Evolutionary conservation across 768 basidiomycete species (phyloP).

Genomic region (Naganishia vaughanmartiniae): DNA sequence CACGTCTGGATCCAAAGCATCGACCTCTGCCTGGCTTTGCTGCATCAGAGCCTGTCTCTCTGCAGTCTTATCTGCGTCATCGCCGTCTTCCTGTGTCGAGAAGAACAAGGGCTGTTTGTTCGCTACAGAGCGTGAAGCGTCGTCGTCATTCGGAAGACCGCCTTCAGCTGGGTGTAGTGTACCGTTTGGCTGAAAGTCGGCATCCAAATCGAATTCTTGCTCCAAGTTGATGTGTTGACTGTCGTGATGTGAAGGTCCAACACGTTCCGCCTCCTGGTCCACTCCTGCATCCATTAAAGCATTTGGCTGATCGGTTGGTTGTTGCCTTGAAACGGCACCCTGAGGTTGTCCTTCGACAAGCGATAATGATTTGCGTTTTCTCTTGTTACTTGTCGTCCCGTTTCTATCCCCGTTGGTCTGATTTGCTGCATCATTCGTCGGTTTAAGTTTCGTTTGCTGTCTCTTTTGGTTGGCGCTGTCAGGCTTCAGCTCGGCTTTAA

Average conservation of each 20-base stretch:
- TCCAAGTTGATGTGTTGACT: neutral
- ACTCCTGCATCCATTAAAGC: neutral
- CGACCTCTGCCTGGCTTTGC: conserved; percentile 34
- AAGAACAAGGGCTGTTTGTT: conserved; percentile 5
- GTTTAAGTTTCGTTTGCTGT: conserved; percentile 27
- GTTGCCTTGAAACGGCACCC: neutral
- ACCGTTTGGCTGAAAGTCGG: conserved; percentile 20
- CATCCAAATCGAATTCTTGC: neutral
- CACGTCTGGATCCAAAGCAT: conserved; percentile 29
- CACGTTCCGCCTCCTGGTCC: neutral
- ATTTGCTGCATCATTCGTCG: neutral
- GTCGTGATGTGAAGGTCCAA: neutral
- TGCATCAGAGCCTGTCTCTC: conserved; percentile 16
- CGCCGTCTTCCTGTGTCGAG: conserved; percentile 6
- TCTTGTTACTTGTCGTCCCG: conserved; percentile 1
- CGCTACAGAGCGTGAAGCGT: neutral
- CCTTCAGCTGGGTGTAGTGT: conserved; percentile 5
- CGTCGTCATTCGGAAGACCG: neutral
- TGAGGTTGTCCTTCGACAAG: conserved; percentile 6
- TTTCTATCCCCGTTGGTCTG: neutral
- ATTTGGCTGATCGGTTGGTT: neutral
- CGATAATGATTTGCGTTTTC: conserved; percentile 14
- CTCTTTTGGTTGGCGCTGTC: conserved; percentile 25
- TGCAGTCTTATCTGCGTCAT: conserved; percentile 4
- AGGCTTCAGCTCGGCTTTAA: neutral